Evolutionary conservation across 257 asterid species (phyloP).

Genomic region (Solanum appendiculatum): DNA sequence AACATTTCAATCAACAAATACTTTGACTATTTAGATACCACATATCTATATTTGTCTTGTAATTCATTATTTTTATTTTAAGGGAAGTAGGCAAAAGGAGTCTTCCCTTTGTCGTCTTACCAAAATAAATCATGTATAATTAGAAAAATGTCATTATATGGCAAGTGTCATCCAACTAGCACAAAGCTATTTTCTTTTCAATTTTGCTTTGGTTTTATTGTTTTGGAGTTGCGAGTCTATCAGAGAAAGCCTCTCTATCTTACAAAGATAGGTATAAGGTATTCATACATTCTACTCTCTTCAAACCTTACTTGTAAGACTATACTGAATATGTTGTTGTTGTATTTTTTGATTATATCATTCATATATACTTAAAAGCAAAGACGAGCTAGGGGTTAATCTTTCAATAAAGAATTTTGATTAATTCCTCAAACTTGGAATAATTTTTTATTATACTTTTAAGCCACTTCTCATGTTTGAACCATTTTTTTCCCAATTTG

Average conservation of each 20-base stretch:
- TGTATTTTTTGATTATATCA: background rate
- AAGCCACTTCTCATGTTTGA: slow-evolving; percentile 1
- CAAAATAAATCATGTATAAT: background rate
- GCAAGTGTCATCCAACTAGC: background rate
- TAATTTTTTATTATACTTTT: background rate
- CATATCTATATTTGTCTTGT: background rate
- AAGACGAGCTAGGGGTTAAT: background rate
- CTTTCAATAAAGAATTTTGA: background rate
- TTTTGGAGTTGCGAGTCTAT: background rate
- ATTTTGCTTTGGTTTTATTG: background rate
- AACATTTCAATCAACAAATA: background rate
- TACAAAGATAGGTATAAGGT: background rate
- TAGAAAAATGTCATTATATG: background rate
- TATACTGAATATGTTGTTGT: background rate
- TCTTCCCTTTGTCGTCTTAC: background rate
- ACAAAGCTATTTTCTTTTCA: background rate
- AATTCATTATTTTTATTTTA: background rate
- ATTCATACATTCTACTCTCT: background rate
- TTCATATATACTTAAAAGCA: slow-evolving; percentile 3
- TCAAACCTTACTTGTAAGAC: background rate
- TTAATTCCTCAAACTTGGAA: background rate
- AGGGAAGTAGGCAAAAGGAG: background rate
- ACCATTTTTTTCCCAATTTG: background rate
- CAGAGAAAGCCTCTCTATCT: background rate
- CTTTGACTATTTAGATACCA: background rate